These are phyloP conservation scores for Talaromyces nanjingensis DNA, from an alignment of 495 filamentous ascomycete genomes.

Conservation along the genomic window DNA sequence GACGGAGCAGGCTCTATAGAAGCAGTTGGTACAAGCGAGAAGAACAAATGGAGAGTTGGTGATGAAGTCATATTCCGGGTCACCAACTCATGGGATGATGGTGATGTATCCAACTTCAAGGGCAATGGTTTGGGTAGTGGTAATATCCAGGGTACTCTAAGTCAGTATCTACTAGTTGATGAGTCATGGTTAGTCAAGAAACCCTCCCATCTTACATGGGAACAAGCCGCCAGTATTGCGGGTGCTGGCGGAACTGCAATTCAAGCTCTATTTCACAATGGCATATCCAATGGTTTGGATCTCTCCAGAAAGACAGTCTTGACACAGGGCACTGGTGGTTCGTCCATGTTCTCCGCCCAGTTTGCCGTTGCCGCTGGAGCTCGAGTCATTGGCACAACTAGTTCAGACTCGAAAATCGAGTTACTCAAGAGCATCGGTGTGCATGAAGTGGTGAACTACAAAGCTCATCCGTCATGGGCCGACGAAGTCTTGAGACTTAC, in stretches of 20 bases:
- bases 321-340: slow-evolving; percentile 67
- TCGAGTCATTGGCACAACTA: slow-evolving; percentile 65
- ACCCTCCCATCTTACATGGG: slow-evolving; percentile 46
- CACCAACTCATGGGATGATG: background rate
- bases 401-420: slow-evolving; percentile 52
- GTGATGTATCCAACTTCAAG: background rate
- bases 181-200: slow-evolving; percentile 54
- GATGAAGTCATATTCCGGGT: background rate
- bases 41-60: slow-evolving; percentile 29
- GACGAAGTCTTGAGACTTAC: slow-evolving; percentile 56
- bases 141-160: slow-evolving; percentile 55
- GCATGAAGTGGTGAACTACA: slow-evolving; percentile 54
- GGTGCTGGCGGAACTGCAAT: slow-evolving; percentile 65
- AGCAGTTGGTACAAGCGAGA: slow-evolving; percentile 60
- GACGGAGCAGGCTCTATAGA: slow-evolving; percentile 73
- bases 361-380: slow-evolving; percentile 70
- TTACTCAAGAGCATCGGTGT: slow-evolving; percentile 45
- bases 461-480: slow-evolving; percentile 53
- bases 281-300: slow-evolving; percentile 23
- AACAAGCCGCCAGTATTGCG: slow-evolving; percentile 53
- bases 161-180: slow-evolving; percentile 56
- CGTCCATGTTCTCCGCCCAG: slow-evolving; percentile 61
- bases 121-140: background rate
- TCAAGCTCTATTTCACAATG: slow-evolving; percentile 57
- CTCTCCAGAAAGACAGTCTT: slow-evolving; percentile 48